Evolutionary conservation across 768 basidiomycete species (phyloP), one percentile per base, ranked within the genome.

Genomic region (Psilocybe azurescens): DNA sequence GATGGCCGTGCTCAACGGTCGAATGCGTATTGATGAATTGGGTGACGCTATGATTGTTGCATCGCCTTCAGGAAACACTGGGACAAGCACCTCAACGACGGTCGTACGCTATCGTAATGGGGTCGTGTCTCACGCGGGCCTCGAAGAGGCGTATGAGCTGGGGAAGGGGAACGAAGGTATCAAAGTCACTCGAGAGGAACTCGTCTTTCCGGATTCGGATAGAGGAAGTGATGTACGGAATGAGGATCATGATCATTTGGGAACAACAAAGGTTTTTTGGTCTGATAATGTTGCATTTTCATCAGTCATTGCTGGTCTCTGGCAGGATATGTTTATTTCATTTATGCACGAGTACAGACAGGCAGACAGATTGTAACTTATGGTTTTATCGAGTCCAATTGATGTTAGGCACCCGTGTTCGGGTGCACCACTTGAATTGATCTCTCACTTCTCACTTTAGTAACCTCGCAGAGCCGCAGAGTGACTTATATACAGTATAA

Each of bases 171-270:
- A 5, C 4, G 50, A 32, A 30, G 50, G 50, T 28, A 29, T 51
- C 8, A 51, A 51, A n/a, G 50, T 51, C 11, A 56, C 55, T 14
- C 36, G 55, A 20, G 55, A 56, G 24, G 55, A 56, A 18, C n/a
- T 56, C 9, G 55, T 56, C 3, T 56, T 56, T n/a, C 55, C 55
- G 2, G 39, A 54, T 11, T 13, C 36, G 5, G 36, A 38, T 13
- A 38, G 36, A 38, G 14, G 13, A 44, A 44, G 14, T n/a, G 41
- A 44, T 7, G n/a, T 3, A 14, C 10, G 14, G 14, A 44, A 44
- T 44, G 41, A 38, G 13, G 36, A 38, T 6, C 36, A 13, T n/a
- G 41, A 44, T n/a, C 41, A 44, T 7, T 11, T 11, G n/a, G 41
- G 7, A 13, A n/a, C 41, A 6, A 44, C 33, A 33, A 44, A 14